Base-by-base conservation (phyloP, 2,329 filamentous ascomycete genomes). In the Trichoderma lentiforme region DNA sequence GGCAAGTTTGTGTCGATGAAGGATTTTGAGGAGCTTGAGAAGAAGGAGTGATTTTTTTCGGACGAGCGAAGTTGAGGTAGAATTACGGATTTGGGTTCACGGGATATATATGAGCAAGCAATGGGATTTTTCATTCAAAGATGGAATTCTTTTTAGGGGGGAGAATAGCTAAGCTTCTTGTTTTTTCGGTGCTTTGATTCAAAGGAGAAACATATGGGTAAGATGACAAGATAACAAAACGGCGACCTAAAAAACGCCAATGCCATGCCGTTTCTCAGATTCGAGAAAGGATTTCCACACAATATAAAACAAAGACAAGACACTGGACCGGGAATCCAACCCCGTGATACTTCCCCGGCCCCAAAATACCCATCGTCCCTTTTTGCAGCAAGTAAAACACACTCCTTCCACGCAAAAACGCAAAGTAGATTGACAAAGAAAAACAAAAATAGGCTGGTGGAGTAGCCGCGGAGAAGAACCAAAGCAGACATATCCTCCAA, bases 1-100 rank as follows among this genome's bases (percentile, higher is more conserved):
- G 96, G 96, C 24, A 92, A 90, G 83, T 82, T 99, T 78, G 92
- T 98, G 28, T 82, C 87, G 2, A 83, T 82, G 28, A 82, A 77
- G 3, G 84, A 87, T 26, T 83, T 75, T 71, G 74, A 76, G 43
- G 66, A 74, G 56, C 57, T 71, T 67, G 56, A 28, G 30, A 65
- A 65, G 51, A 72, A 71, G 70, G 56, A 65, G 65, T 68, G 28
- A 67, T 11, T 18, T 34, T 32, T 30, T 32, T 32, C 2, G 12
- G 21, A 56, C 11, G 51, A 14, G n/a, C 7, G 2, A 24, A 24
- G 7, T 12, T 53, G 4, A 21, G 11, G 21, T 15, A 53, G 1
- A 15, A 36, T 18, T 56, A 57, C 14, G 21, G 53, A 1, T 47
- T 47, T 51, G 43, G 43, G n/a, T 51, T 21, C 1, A 60, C 18